phyloP scores from a whole-genome alignment of 2,329 filamentous ascomycete genomes.

The Daldinia eschscholtzii region DNA sequence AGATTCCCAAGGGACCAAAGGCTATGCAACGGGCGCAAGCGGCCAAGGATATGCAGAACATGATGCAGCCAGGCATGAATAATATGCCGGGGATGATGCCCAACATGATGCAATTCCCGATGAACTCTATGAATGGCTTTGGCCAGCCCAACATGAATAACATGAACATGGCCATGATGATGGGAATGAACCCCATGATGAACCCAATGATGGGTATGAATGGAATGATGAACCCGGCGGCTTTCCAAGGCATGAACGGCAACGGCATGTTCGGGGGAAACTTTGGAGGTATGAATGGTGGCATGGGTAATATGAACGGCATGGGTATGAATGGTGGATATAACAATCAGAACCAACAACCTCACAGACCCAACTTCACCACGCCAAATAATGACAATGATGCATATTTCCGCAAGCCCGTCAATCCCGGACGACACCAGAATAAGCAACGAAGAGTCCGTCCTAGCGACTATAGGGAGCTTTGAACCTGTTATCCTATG shows the following conservation, averaged over 20 bases:
- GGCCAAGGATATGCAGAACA: conserved; percentile 62
- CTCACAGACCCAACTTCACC: conserved; percentile 55
- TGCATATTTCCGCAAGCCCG: conserved; percentile 94
- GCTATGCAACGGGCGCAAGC: conserved; percentile 69
- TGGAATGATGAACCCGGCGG: conserved; percentile 55
- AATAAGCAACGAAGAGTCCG: conserved; percentile 83
- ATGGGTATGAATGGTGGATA: conserved; percentile 53
- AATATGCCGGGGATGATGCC: conserved; percentile 58
- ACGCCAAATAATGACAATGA: conserved; percentile 80
- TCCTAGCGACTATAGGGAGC: conserved; percentile 90
- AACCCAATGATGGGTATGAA: conserved; percentile 58
- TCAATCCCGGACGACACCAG: conserved; percentile 92
- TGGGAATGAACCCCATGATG: conserved; percentile 57
- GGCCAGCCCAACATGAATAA: conserved; percentile 56
- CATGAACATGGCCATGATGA: conserved; percentile 55
- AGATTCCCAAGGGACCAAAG: conserved; percentile 74
- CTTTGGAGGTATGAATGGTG: conserved; percentile 52
- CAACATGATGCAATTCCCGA: conserved; percentile 60
- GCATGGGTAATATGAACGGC: conserved; percentile 52
- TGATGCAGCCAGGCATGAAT: conserved; percentile 65
- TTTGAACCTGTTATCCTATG: conserved; percentile 60
- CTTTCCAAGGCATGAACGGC: conserved; percentile 53
- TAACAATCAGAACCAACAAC: conserved; percentile 52
- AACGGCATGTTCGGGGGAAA: conserved; percentile 56
- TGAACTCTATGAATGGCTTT: conserved; percentile 56